Evolutionary conservation across 208 protist genomes (phyloP), one percentile per base, ranked within the genome.

Genomic region (Leishmania tropica): DNA sequence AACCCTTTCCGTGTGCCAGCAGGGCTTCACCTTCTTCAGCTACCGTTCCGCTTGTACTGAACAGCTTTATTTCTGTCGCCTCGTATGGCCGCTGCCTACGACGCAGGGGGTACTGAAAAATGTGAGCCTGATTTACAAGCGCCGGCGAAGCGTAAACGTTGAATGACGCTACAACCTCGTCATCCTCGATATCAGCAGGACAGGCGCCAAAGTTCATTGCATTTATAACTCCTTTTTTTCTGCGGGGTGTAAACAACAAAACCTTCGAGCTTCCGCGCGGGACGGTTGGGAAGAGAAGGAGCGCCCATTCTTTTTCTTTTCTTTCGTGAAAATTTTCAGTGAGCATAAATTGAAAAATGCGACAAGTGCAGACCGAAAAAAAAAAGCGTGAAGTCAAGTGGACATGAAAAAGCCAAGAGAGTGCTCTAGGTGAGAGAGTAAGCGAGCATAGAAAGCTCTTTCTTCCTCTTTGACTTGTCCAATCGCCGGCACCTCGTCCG

Each of bases 71-170:
- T 11, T 92, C 86, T n/a, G 86, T 91, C 6, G 89, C 81, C 54
- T 98, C 94, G 65, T 97, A 97, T 7, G 94, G 93, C 1, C 94
- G 89, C 28, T 90, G 80, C 40, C 78, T 88, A 7, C 83, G 76
- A 8, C 96, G 87, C 65, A 97, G 76, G 28, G 96, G 93, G 79
- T 94, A 98, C 81, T 97, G 94, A 76, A 98, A 97, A 64, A 98
- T 86, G 68, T 98, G 94, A 31, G 93, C 67, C 35, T 96, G 87
- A 1, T 91, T 81, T 28, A 86, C 81, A 17, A 95, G 82, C 28
- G 86, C 86, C 15, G 91, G 85, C 13, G 92, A 89, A 53, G 88
- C 80, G 78, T 94, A 98, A 0, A 98, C 92, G 54, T 88, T 92
- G 54, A 95, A 97, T 1, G 91, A 90, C 1, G 88, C 92, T 24